phyloP scores from a whole-genome alignment of 2,329 filamentous ascomycete genomes.

The Aspergillus piperis region DNA sequence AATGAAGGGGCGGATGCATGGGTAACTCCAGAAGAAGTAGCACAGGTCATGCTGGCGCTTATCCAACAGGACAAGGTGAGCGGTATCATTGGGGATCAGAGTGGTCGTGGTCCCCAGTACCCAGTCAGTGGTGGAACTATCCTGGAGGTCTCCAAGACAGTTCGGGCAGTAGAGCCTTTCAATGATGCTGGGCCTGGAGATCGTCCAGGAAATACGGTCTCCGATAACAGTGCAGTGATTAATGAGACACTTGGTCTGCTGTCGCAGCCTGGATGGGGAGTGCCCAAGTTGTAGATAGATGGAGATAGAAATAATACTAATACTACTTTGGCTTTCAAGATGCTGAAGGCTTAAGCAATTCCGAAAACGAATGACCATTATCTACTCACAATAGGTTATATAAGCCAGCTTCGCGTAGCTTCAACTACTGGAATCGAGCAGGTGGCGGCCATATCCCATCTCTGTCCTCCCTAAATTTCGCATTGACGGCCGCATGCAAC shows the following conservation, averaged over 20 bases:
- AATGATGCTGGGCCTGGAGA: slow-evolving; percentile 57
- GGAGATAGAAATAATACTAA: background rate
- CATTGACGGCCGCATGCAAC: slow-evolving; percentile 16
- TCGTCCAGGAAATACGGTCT: slow-evolving; percentile 49
- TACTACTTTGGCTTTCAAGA: no score
- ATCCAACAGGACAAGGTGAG: slow-evolving; percentile 52
- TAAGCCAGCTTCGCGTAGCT: no score
- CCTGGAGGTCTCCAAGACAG: slow-evolving; percentile 58
- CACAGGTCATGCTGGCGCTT: slow-evolving; percentile 59
- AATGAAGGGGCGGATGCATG: slow-evolving; percentile 53
- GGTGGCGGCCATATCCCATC: no score
- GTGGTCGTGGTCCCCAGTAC: slow-evolving; percentile 32
- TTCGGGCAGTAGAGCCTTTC: slow-evolving; percentile 52
- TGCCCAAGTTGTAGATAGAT: slow-evolving; percentile 28
- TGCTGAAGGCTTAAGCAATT: no score
- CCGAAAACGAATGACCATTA: no score
- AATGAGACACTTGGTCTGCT: slow-evolving; percentile 55
- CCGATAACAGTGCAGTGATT: slow-evolving; percentile 43
- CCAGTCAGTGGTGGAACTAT: slow-evolving; percentile 53
- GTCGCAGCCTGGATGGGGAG: slow-evolving; percentile 53
- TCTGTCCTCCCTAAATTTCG: no score
- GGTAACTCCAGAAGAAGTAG: slow-evolving; percentile 64
- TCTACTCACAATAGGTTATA: no score
- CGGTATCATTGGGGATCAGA: slow-evolving; percentile 36
- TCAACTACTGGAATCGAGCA: no score